A percentile compares a stretch with the other conserved stretches of the same genome.
Conservation (phyloP, 345 rosid species). For the Gossypium herbaceum region DNA sequence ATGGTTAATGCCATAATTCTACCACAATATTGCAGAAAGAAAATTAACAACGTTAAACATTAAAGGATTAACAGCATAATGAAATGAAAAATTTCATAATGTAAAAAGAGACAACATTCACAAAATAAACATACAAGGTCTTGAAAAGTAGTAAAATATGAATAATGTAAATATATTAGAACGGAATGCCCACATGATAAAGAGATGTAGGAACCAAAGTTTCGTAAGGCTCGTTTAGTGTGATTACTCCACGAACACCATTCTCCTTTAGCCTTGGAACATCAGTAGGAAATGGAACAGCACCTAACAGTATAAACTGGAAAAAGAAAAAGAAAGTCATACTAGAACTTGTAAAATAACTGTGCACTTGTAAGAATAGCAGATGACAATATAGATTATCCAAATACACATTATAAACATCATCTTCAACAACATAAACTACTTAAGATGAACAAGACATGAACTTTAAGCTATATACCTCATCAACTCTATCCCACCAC, state of each 20-base stretch:
- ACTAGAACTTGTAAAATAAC: conserved; percentile 4
- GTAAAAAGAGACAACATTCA: neutral
- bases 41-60: neutral
- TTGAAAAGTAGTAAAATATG: neutral
- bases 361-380: neutral
- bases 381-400: neutral
- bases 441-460: neutral
- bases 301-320: conserved; percentile 74
- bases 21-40: conserved; percentile 16
- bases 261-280: conserved; percentile 65
- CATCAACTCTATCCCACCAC: conserved; percentile 93
- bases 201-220: conserved; percentile 81
- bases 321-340: neutral
- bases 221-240: conserved; percentile 76
- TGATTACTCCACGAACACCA: conserved; percentile 75
- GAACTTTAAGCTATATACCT: conserved; percentile 40
- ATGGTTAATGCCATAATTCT: conserved; percentile 82
- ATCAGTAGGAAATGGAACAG: conserved; percentile 77
- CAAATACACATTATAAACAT: neutral
- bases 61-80: neutral
- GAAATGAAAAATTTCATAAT: neutral
- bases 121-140: neutral
- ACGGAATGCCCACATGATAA: conserved; percentile 45
- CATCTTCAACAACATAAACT: neutral
- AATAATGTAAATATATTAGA: neutral